A percentile compares a stretch with the other conserved stretches of the same genome.
phyloP scores from a whole-genome alignment of 1,284 basidiomycete species.

The Neolentinus lepideus region DNA sequence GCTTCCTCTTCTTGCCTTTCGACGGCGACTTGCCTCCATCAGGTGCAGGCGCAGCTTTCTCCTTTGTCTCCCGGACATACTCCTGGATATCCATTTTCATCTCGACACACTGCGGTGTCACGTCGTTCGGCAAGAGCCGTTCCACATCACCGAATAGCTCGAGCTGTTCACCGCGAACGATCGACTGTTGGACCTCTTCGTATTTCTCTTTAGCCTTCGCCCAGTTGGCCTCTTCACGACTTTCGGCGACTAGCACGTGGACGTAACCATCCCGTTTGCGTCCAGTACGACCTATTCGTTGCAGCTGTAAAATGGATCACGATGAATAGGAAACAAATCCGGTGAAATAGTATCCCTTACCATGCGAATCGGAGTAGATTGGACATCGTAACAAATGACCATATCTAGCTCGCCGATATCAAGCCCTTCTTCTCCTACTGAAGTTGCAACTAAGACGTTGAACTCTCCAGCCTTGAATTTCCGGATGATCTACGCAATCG shows the following conservation, averaged over 20 bases:
- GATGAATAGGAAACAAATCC: not conserved
- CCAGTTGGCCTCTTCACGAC: conserved; percentile 89
- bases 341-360: conserved; percentile 36
- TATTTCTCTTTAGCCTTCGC: conserved; percentile 87
- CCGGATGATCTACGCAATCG: conserved; percentile 57
- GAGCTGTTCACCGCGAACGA: conserved; percentile 79
- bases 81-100: conserved; percentile 75
- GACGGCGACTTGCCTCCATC: conserved; percentile 15
- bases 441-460: conserved; percentile 94
- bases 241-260: conserved; percentile 89
- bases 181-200: conserved; percentile 84
- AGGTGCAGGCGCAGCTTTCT: conserved; percentile 13
- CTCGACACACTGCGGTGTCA: conserved; percentile 75
- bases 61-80: conserved; percentile 49
- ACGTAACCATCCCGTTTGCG: conserved; percentile 89
- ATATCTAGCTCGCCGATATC: conserved; percentile 99
- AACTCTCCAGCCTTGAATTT: conserved; percentile 85
- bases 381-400: conserved; percentile 95
- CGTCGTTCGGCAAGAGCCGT: conserved; percentile 74
- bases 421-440: conserved; percentile 97
- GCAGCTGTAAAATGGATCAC: conserved; percentile 51
- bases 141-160: conserved; percentile 92
- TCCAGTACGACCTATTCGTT: conserved; percentile 94
- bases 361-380: conserved; percentile 95
- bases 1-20: conserved; percentile 55